Percentiles rank a stretch among this genome's conserved stretches.
Conservation (phyloP, 768 basidiomycete genomes). For the Erythrobasidium yunnanense region DNA sequence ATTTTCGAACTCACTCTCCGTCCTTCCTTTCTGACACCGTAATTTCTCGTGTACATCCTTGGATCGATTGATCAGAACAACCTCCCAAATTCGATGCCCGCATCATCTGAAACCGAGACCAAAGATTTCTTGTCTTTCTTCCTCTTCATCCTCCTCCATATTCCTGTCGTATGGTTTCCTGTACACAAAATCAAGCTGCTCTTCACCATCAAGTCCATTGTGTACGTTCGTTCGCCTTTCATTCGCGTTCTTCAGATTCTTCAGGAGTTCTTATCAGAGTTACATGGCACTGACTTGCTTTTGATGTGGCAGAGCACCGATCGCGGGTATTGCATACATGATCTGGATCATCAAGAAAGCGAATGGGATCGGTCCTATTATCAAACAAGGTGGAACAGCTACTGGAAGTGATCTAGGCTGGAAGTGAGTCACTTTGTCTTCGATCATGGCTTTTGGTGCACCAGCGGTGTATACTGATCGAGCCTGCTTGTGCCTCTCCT, state of each 20-base stretch:
- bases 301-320: background rate
- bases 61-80: no score
- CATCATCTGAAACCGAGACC: constrained; percentile 62
- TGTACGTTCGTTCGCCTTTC: no score
- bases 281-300: background rate
- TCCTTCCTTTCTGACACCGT: no score
- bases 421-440: no score
- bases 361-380: constrained; percentile 63
- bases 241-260: no score
- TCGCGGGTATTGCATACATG: constrained; percentile 36
- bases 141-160: constrained; percentile 70
- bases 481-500: no score
- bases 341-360: constrained; percentile 69
- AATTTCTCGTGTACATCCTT: no score
- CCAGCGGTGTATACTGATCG: no score
- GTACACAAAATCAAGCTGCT: constrained; percentile 71
- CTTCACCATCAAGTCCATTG: constrained; percentile 65
- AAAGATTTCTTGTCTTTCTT: constrained; percentile 70
- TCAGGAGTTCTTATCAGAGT: constrained; percentile 41
- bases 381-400: constrained; percentile 54
- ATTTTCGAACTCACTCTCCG: no score
- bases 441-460: no score
- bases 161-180: constrained; percentile 66
- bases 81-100: constrained; percentile 56
- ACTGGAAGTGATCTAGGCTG: constrained; percentile 62